phyloP scores from a whole-genome alignment of 2,329 filamentous ascomycete genomes.

The Trichoderma breve region DNA sequence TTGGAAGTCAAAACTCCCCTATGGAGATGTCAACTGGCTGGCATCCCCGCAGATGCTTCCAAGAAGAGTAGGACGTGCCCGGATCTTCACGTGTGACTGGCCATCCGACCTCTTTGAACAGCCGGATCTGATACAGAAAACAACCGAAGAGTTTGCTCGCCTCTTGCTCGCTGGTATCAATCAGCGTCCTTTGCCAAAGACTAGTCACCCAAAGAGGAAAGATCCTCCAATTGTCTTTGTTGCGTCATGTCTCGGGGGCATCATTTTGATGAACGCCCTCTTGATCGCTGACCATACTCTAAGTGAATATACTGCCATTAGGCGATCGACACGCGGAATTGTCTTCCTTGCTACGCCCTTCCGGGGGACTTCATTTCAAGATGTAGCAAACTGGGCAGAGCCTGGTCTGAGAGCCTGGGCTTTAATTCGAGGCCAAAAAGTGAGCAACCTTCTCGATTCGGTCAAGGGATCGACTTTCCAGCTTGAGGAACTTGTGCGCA shows the following conservation, averaged over 20 bases:
- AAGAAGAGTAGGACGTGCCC: conserved; percentile 20
- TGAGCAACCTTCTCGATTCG: conserved; percentile 22
- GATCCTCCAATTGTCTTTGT: conserved; percentile 32
- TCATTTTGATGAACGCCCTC: conserved; percentile 32
- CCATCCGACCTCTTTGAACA: conserved; percentile 26
- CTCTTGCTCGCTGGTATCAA: conserved; percentile 28
- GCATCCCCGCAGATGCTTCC: conserved; percentile 28
- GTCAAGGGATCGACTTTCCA: conserved; percentile 23
- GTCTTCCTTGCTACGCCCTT: conserved; percentile 34
- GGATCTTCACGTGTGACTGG: conserved; percentile 33
- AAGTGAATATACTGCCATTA: conserved; percentile 23
- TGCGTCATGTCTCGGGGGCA: conserved; percentile 36
- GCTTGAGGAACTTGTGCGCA: conserved; percentile 24
- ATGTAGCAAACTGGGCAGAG: conserved; percentile 27
- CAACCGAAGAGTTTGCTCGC: conserved; percentile 24
- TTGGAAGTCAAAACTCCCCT: conserved; percentile 17
- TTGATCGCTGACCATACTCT: conserved; percentile 15
- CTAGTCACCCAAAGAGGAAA: not conserved
- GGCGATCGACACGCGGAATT: conserved; percentile 26
- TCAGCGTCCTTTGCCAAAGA: not conserved
- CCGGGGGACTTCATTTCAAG: conserved; percentile 28
- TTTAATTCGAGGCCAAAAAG: conserved; percentile 19
- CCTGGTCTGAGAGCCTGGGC: not conserved
- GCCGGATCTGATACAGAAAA: conserved; percentile 23
- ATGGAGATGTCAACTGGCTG: conserved; percentile 29